Conservation (phyloP, 2,329 filamentous ascomycete genomes). For the Calonectria pseudoturangicola region DNA sequence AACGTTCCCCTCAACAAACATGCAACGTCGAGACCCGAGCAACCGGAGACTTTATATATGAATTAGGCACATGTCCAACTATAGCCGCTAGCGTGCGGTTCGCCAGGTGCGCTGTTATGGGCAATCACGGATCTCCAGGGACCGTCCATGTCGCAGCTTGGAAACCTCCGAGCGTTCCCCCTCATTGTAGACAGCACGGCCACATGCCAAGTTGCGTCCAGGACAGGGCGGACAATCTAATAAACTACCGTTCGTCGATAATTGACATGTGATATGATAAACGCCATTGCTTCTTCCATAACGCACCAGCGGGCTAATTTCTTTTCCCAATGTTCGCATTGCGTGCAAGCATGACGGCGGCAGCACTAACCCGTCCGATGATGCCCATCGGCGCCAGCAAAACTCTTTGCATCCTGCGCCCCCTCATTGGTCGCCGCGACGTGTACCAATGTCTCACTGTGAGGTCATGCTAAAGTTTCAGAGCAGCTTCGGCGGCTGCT, state of each 20-base stretch:
- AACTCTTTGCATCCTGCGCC: constrained; percentile 8
- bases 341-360: constrained; percentile 6
- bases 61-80: neutral
- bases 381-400: neutral
- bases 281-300: constrained; percentile 11
- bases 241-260: constrained; percentile 1
- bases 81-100: constrained; percentile 3
- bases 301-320: constrained; percentile 7
- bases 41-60: neutral
- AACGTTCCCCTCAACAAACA: constrained; percentile 12
- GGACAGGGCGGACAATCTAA: constrained; percentile 11
- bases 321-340: neutral
- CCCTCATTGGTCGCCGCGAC: neutral
- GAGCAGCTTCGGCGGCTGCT: neutral
- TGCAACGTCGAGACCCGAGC: constrained; percentile 8
- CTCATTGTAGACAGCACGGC: constrained; percentile 7
- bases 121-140: constrained; percentile 18
- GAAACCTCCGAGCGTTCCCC: constrained; percentile 8
- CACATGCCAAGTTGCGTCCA: constrained; percentile 24
- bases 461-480: constrained; percentile 26
- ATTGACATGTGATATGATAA: neutral
- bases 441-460: constrained; percentile 7
- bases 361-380: neutral
- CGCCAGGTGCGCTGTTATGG: constrained; percentile 18
- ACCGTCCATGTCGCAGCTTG: constrained; percentile 4